A percentile compares a stretch with the other conserved stretches of the same genome.
phyloP scores from a whole-genome alignment of 139 green algal genomes.

The Chlamydomonas schloesseri region DNA sequence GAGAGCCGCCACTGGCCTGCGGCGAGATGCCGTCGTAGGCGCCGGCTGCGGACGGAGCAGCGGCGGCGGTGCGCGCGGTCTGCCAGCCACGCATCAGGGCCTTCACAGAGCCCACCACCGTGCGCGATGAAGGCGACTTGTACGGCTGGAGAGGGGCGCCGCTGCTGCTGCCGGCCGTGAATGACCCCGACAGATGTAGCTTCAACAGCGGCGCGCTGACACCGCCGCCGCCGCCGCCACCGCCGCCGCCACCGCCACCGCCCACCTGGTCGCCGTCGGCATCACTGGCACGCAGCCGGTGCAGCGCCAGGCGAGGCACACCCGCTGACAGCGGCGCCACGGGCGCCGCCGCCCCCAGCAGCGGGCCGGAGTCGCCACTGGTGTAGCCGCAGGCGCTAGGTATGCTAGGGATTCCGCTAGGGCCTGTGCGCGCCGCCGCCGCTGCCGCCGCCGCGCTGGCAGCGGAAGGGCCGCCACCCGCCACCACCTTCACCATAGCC shows the following conservation, averaged over 20 bases:
- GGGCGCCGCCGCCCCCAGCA: too few relatives aligned
- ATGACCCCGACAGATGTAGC: too few relatives aligned
- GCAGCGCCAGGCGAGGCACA: too few relatives aligned
- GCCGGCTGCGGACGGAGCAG: not conserved
- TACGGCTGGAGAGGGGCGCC: too few relatives aligned
- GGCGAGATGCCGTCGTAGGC: not conserved
- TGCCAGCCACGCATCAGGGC: slow-evolving; percentile 6
- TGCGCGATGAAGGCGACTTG: too few relatives aligned
- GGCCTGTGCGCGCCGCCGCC: not conserved
- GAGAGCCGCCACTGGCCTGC: not conserved
- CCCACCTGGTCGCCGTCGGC: too few relatives aligned
- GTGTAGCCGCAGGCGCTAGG: too few relatives aligned
- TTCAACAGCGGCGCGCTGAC: not conserved
- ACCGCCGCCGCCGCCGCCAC: not conserved
- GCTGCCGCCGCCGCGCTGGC: not conserved
- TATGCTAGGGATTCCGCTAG: too few relatives aligned
- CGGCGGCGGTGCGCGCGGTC: not conserved
- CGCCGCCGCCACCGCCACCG: not conserved
- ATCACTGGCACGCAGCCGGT: too few relatives aligned
- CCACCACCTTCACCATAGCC: not conserved
- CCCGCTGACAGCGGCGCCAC: too few relatives aligned
- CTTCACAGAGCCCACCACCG: slow-evolving; percentile 1
- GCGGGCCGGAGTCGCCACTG: too few relatives aligned
- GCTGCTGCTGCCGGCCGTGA: too few relatives aligned
- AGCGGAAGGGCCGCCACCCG: not conserved